Base-by-base conservation (phyloP, 1,139 yeast species). In the Candida frijolesensis region DNA sequence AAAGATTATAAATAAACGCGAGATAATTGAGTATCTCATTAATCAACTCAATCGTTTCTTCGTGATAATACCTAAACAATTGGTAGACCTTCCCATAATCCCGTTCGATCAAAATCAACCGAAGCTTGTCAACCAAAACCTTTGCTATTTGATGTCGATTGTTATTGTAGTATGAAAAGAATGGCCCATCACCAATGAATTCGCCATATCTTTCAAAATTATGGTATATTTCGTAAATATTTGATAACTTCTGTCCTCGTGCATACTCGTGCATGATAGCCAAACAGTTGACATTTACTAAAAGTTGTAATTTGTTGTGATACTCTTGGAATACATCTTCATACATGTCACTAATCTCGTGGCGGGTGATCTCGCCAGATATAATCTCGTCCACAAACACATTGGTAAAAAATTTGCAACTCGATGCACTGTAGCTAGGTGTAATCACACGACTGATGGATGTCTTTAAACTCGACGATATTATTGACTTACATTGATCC, bases 1-100 rank as follows among this genome's bases (percentile, higher is more conserved):
- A 70, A 11, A 68, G 49, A 18, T 54, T 50, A 55, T 65, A 68
- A 18, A 66, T 57, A 43, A 48, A 57, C 12, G 34, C 29, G 10
- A 54, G 51, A 10, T 58, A 46, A 3, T 29, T 29, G 33, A 44
- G 16, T 11, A 57, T 43, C 9, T 58, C 59, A 6, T 42, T 27
- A 15, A 56, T 42, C 38, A 58, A 19, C 10, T 45, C 16, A 7
- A 48, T 49, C 12, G 56, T 44, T 10, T 53, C 54, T 3, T 48
- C 27, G 19, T 48, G 46, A 42, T 45, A 51, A 38, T 49, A 46
- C 30, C 48, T 51, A 44, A 63, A 64, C 37, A 56, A 55, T 10
- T 59, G 52, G 18, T 49, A 25, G 7, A 55, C 19, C 16, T 48
- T 42, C 41, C 35, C 12, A 15, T 15, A 37, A 44, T 39, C 18